Evolutionary conservation across 2,329 filamentous ascomycete genomes (phyloP), one percentile per base, ranked within the genome.

Genomic region (Aaosphaeria pasadenensis): DNA sequence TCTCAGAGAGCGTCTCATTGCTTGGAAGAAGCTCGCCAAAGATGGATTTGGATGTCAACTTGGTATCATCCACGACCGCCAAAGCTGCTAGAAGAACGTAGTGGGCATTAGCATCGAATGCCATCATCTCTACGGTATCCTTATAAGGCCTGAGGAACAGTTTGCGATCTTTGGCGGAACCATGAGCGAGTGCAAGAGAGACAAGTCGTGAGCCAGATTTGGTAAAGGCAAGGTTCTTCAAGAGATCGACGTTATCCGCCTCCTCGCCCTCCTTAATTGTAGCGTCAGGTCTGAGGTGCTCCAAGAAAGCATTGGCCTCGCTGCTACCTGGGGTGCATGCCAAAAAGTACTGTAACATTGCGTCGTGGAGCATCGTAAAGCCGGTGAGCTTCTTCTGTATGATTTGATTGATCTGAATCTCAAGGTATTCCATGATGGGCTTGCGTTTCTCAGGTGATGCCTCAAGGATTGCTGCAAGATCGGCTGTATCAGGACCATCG

Each of bases 331-430:
- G 77, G 55, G 87, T 86, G 42, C 86, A 84, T 61, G 88, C 92
- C 45, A 90, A 75, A 73, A 92, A 96, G 72, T 96, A 99, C 69
- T 99, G 92, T 50, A 96, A 78, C 91, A 99, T 96, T 43, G 94
- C 94, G 63, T 97, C 94, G 71, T 99, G 95, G 17, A 99, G 82
- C 81, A 99, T 95, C 2, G 92, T 97, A 73, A 99, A 97, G 7
- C 90, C 92, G 1, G 90, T 95, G 74, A 94, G 86, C 74, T 94
- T 94, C 82, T 99, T 99, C 73, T 99, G 91, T 42, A 97, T 82
- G 39, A 99, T 81, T 53, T 87, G 84, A 72, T 96, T 96, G 77
- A 95, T 94, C 74, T 96, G 82, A 57, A 89, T 87, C 55, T 86
- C 81, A 46, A 97, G 77, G 64, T 88, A 88, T 66, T 87, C 87